These are phyloP conservation scores for Durotheca rogersii DNA, from an alignment of 495 filamentous ascomycete species.

Conservation along the genomic window DNA sequence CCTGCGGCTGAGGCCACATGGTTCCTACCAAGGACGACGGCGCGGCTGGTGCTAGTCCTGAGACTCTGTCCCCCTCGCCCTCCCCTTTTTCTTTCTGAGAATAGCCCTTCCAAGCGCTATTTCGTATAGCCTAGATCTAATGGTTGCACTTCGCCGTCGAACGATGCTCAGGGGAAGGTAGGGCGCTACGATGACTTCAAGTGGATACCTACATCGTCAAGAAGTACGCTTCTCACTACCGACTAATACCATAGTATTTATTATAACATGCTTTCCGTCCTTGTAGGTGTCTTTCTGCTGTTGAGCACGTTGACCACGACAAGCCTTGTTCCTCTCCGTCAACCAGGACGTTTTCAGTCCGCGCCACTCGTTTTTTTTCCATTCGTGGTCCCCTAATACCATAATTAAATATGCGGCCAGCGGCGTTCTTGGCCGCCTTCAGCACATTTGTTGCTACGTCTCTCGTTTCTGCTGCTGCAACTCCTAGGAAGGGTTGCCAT, in stretches of 20 bases:
- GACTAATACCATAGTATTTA: conserved; percentile 1
- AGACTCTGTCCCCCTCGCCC: no score
- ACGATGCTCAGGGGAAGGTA: conserved; percentile 1
- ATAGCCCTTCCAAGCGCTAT: conserved; percentile 4
- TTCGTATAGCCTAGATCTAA: conserved; percentile 8
- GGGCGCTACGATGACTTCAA: conserved; percentile 1
- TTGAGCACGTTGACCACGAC: not conserved
- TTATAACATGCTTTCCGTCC: not conserved
- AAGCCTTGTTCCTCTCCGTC: not conserved
- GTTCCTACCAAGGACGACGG: no score
- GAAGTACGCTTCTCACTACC: not conserved
- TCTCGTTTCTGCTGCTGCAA: conserved; percentile 10
- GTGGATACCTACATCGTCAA: not conserved
- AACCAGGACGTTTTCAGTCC: conserved; percentile 11
- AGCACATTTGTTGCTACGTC: conserved; percentile 12
- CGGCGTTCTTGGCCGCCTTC: conserved; percentile 9
- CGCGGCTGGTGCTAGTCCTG: no score
- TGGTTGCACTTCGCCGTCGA: conserved; percentile 9
- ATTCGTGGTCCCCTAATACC: conserved; percentile 11
- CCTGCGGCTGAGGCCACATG: no score
- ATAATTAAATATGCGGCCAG: conserved; percentile 19
- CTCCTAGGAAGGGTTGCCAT: conserved; percentile 13
- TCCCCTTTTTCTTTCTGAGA: no score
- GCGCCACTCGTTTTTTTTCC: conserved; percentile 11
- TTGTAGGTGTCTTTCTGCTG: not conserved